Evolutionary conservation across 1,139 yeast species (phyloP).

Genomic region (Geotrichum macrosporum): DNA sequence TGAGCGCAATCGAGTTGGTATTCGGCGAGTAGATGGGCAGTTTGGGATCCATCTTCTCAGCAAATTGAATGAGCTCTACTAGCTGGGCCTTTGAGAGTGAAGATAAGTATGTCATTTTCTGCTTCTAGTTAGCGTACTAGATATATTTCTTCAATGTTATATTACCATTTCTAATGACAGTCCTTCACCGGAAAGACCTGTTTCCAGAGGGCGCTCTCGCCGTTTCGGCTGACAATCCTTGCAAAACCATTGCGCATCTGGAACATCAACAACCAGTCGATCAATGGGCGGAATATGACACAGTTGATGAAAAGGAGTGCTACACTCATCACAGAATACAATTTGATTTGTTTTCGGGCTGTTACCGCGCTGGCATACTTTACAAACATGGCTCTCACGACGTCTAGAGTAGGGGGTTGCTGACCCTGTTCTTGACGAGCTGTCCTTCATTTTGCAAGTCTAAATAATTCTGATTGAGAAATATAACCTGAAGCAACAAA

Average conservation of each 20-base stretch:
- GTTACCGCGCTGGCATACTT: slow-evolving; percentile 42
- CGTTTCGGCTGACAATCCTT: slow-evolving; percentile 40
- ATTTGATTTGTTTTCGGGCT: slow-evolving; percentile 41
- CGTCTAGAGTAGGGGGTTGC: slow-evolving; percentile 25
- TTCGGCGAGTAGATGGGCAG: slow-evolving; percentile 40
- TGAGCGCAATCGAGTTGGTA: slow-evolving; percentile 36
- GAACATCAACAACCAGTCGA: slow-evolving; percentile 42
- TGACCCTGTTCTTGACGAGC: slow-evolving; percentile 16
- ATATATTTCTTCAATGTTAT: neutral
- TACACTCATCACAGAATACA: slow-evolving; percentile 44
- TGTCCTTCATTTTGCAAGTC: slow-evolving; percentile 19
- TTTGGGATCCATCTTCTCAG: slow-evolving; percentile 38
- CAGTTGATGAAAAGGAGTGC: slow-evolving; percentile 43
- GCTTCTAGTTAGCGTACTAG: neutral
- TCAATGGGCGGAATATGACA: slow-evolving; percentile 45
- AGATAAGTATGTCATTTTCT: slow-evolving; percentile 41
- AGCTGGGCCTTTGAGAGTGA: slow-evolving; percentile 42
- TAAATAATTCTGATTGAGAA: no score
- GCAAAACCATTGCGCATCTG: slow-evolving; percentile 46
- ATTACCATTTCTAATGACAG: slow-evolving; percentile 36
- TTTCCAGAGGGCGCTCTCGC: slow-evolving; percentile 39
- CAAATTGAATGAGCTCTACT: slow-evolving; percentile 40
- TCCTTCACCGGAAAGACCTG: slow-evolving; percentile 40
- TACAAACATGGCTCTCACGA: slow-evolving; percentile 39
- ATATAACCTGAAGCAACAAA: no score